Base-by-base conservation (phyloP, 2,329 filamentous ascomycete species). In the Claviceps fusiformis region DNA sequence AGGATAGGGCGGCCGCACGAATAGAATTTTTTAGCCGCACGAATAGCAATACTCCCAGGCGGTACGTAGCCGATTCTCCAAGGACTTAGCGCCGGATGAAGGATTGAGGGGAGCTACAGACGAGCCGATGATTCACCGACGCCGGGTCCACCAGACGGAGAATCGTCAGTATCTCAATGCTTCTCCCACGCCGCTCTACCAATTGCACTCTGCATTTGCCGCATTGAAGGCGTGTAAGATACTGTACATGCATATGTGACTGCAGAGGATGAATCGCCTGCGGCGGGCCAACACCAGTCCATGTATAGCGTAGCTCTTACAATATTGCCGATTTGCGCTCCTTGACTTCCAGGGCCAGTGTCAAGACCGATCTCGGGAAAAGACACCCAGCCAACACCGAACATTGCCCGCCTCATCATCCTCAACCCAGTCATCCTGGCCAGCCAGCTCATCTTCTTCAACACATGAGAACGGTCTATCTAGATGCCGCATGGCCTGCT, bases 341-440 rank as follows among this genome's bases (percentile, higher is more conserved):
- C 3, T 35, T 35, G 29, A 11, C 43, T 13, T 1, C 46, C 29
- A n/a, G 5, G 24, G 24, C 35, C 7, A 41, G 33, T 39, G 47
- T 19, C 60, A 60, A 43, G 63, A 63, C 6, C 64, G 31, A 19
- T 71, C 53, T 60, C 69, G 59, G 65, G 62, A 7, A 65, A 68
- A 88, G 2, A 86, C 70, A 7, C 80, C 83, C 78, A 83, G 81
- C 85, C 85, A 88, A 62, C 86, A 89, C 49, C 74, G 76, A 35
- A 88, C 79, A 13, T 65, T 62, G 3, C 66, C 68, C 4, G 64
- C 67, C 15, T 80, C 75, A 1, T 75, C 76, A 31, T 75, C 73
- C 35, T 73, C 73, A 2, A 75, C 78, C 87, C 87, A 92, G 66
- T 92, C 87, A 64, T 92, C 87, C 62, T 80, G 78, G 10, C 85